Evolutionary conservation across 306 rosid species (phyloP).

Genomic region (Acmispon strigosus): DNA sequence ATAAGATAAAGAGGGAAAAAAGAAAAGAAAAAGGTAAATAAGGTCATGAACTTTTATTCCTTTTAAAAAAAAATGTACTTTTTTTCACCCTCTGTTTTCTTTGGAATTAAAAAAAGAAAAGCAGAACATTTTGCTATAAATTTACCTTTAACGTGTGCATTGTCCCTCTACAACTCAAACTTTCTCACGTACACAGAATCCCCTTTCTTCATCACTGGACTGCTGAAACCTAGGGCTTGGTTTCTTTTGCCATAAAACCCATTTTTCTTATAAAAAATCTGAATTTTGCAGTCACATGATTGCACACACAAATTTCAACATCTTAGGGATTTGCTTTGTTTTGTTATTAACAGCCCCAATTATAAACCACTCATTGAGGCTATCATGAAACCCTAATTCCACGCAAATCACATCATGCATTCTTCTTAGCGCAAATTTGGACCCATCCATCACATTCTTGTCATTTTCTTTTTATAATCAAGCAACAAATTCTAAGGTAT

Average conservation of each 20-base stretch:
- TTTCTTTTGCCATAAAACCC: constrained; percentile 20
- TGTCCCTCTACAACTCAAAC: constrained; percentile 49
- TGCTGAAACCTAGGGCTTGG: constrained; percentile 39
- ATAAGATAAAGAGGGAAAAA: constrained; percentile 12
- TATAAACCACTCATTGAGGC: constrained; percentile 44
- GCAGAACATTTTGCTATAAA: constrained; percentile 9
- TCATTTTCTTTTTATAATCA: constrained; percentile 35
- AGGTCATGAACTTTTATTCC: constrained; percentile 28
- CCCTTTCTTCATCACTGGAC: constrained; percentile 22
- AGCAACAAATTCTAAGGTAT: constrained; percentile 27
- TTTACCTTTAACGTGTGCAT: constrained; percentile 49
- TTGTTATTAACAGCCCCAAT: constrained; percentile 26
- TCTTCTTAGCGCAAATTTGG: constrained; percentile 27
- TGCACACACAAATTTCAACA: constrained; percentile 43
- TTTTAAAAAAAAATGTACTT: constrained; percentile 15
- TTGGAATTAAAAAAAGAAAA: constrained; percentile 26
- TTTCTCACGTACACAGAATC: constrained; percentile 22
- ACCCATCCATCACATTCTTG: constrained; percentile 30
- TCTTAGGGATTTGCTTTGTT: constrained; percentile 46
- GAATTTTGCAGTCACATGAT: constrained; percentile 34
- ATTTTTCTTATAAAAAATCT: not conserved
- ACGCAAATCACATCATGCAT: constrained; percentile 45
- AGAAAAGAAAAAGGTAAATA: constrained; percentile 22
- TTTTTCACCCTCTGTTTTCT: constrained; percentile 4
- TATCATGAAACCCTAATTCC: constrained; percentile 52